These are phyloP conservation scores for Sarcodon aspratus DNA, from an alignment of 768 basidiomycete species.

Conservation along the genomic window DNA sequence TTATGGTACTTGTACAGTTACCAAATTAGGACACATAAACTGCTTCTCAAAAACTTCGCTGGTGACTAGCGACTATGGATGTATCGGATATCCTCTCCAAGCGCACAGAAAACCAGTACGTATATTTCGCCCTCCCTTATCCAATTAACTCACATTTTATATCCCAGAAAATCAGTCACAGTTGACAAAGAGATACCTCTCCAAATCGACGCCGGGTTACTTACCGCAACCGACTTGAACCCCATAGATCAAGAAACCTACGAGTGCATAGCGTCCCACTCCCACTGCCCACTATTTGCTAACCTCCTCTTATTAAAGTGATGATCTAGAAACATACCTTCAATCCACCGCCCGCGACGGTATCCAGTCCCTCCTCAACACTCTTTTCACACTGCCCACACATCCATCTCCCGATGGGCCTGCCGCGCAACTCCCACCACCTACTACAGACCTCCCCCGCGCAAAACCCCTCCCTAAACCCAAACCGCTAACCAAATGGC, in stretches of 20 bases:
- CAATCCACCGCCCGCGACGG: slow-evolving; percentile 70
- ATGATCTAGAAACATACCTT: slow-evolving; percentile 74
- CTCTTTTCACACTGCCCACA: slow-evolving; percentile 78
- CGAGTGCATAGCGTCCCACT: slow-evolving; percentile 21
- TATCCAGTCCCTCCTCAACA: slow-evolving; percentile 66
- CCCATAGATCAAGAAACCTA: slow-evolving; percentile 80
- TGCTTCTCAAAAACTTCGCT: neutral
- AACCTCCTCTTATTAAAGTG: slow-evolving; percentile 25
- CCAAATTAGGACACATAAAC: neutral
- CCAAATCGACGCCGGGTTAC: slow-evolving; percentile 70
- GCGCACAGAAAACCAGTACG: slow-evolving; percentile 64
- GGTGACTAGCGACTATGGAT: slow-evolving; percentile 44
- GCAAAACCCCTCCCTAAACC: slow-evolving; percentile 90
- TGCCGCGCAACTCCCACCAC: slow-evolving; percentile 68
- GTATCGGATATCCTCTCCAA: slow-evolving; percentile 70
- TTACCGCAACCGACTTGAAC: slow-evolving; percentile 83
- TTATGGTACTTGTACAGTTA: no score
- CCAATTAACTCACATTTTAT: neutral
- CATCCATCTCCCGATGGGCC: slow-evolving; percentile 70
- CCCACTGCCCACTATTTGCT: neutral
- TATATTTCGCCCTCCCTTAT: neutral
- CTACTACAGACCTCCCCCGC: slow-evolving; percentile 70
- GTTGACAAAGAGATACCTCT: slow-evolving; percentile 76
- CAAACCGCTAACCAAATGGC: slow-evolving; percentile 93
- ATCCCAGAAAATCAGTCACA: slow-evolving; percentile 45